These are phyloP conservation scores for Hemisphaericaspora xylofermentans DNA, from an alignment of 1,139 yeast genomes.

Conservation along the genomic window DNA sequence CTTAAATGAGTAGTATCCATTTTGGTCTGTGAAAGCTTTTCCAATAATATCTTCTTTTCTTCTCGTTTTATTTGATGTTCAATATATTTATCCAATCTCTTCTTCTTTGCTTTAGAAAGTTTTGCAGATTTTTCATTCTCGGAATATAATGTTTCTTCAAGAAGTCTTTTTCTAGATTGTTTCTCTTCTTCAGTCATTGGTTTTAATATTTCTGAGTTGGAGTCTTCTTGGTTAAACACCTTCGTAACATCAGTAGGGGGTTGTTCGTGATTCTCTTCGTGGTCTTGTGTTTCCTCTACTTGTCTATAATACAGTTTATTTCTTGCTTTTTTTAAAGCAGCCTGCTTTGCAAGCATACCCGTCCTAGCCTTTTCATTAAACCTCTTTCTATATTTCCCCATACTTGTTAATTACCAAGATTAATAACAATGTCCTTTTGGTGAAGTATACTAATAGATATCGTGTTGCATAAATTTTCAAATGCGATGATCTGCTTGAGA, in stretches of 20 bases:
- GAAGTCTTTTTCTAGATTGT: conserved; percentile 60
- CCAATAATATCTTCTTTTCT: conserved; percentile 76
- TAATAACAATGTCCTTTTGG: no score
- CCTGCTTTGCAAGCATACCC: conserved; percentile 82
- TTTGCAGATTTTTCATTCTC: conserved; percentile 64
- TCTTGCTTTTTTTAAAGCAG: conserved; percentile 64
- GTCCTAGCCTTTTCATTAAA: conserved; percentile 84
- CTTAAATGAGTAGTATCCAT: conserved; percentile 69
- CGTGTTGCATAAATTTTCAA: no score
- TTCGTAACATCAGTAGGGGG: conserved; percentile 6
- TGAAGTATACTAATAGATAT: no score
- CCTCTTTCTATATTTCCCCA: conserved; percentile 82
- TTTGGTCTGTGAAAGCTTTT: conserved; percentile 68
- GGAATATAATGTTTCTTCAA: conserved; percentile 55
- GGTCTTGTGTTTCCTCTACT: conserved; percentile 32
- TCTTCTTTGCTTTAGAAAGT: conserved; percentile 70
- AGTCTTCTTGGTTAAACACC: conserved; percentile 27
- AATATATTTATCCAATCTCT: conserved; percentile 72
- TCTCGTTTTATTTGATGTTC: conserved; percentile 90
- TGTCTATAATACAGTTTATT: conserved; percentile 64
- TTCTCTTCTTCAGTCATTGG: conserved; percentile 58
- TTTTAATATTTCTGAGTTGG: conserved; percentile 61
- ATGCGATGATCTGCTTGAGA: background rate
- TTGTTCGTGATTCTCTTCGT: conserved; percentile 13
- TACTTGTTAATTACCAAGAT: no score